These are phyloP conservation scores for Zelonia costaricensis DNA, from an alignment of 208 protist species.

Conservation along the genomic window DNA sequence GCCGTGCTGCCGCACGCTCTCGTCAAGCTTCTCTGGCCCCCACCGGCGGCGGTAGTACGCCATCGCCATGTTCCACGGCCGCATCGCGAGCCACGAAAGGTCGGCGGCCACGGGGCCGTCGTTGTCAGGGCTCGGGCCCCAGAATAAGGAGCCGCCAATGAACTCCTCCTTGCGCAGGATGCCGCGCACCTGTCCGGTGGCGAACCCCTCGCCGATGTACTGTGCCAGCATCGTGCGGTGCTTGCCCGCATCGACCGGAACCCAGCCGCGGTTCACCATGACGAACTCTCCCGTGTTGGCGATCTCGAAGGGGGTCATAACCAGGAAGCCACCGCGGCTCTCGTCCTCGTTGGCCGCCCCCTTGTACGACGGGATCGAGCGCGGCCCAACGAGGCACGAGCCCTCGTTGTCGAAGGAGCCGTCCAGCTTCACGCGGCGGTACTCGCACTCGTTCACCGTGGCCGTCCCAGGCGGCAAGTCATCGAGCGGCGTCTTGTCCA, in stretches of 20 bases:
- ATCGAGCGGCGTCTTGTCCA: constrained; percentile 55
- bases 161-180: constrained; percentile 83
- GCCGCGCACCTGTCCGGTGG: constrained; percentile 43
- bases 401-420: constrained; percentile 89
- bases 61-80: constrained; percentile 76
- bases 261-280: constrained; percentile 89
- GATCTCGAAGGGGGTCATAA: constrained; percentile 86
- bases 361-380: constrained; percentile 79
- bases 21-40: constrained; percentile 33
- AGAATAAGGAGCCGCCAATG: constrained; percentile 50
- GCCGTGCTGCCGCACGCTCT: constrained; percentile 48
- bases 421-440: constrained; percentile 49
- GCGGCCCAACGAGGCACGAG: constrained; percentile 82
- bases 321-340: constrained; percentile 81
- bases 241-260: constrained; percentile 87
- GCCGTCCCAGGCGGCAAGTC: constrained; percentile 42
- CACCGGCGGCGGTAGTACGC: constrained; percentile 76
- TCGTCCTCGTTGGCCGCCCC: constrained; percentile 72
- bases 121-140: constrained; percentile 66
- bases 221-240: constrained; percentile 79
- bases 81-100: constrained; percentile 77
- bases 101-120: constrained; percentile 66
- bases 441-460: constrained; percentile 69
- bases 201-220: constrained; percentile 86
- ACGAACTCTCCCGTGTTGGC: constrained; percentile 63